Percentiles rank a stretch among this genome's conserved stretches.
Evolutionary conservation across 495 filamentous ascomycete genomes (phyloP).

Genomic region (Collariella sp.): DNA sequence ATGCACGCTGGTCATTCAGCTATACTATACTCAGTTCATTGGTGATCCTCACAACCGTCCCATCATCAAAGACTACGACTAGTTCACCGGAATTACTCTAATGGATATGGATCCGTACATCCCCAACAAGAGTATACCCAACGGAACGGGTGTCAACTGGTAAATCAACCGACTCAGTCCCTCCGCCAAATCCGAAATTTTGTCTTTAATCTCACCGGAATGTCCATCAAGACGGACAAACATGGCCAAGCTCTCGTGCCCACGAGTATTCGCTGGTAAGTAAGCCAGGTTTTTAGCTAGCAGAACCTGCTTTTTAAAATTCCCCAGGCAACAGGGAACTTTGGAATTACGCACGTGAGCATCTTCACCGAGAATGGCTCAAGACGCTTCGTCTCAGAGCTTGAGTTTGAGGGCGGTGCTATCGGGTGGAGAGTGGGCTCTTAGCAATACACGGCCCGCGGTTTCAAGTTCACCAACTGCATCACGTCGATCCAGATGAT

Average conservation of each 20-base stretch:
- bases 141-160: conserved; percentile 45
- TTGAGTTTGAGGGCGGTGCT: conserved; percentile 69
- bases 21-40: conserved; percentile 66
- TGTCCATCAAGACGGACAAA: conserved; percentile 36
- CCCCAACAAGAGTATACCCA: conserved; percentile 1
- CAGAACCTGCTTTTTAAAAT: conserved; percentile 53
- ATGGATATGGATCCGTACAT: conserved; percentile 35
- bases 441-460: conserved; percentile 30
- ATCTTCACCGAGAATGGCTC: conserved; percentile 90
- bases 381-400: conserved; percentile 70
- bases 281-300: conserved; percentile 76
- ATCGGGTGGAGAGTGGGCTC: conserved; percentile 68
- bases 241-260: conserved; percentile 26
- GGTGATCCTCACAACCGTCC: conserved; percentile 60
- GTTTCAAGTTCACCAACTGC: conserved; percentile 64
- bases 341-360: conserved; percentile 40
- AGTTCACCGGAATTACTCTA: conserved; percentile 47
- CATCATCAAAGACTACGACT: conserved; percentile 59
- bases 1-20: conserved; percentile 52
- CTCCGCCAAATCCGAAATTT: conserved; percentile 90
- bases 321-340: not conserved
- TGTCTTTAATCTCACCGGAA: conserved; percentile 63
- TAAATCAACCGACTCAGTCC: conserved; percentile 82
- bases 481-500: conserved; percentile 74
- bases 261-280: conserved; percentile 86